phyloP scores from a whole-genome alignment of 352 stramenopile species.

The Phytophthora citricola region DNA sequence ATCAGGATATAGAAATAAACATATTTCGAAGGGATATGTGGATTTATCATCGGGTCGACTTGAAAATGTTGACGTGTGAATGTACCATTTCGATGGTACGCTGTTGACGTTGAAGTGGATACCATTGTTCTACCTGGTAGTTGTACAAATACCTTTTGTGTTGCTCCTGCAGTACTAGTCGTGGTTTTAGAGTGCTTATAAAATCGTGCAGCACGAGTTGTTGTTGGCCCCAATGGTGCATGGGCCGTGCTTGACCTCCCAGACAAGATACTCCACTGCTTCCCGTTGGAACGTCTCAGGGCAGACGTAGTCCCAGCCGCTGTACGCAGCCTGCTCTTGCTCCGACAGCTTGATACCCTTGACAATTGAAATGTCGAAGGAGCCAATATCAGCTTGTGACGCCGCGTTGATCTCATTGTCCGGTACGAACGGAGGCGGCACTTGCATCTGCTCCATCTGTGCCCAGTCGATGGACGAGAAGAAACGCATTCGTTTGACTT shows the following conservation, averaged over 20 bases:
- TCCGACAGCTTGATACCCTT: conserved; percentile 80
- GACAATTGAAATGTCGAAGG: conserved; percentile 74
- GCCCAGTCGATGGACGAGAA: conserved; percentile 82
- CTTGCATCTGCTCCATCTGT: conserved; percentile 70
- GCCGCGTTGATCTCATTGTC: conserved; percentile 89
- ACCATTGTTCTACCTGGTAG: conserved; percentile 22
- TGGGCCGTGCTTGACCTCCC: conserved; percentile 81
- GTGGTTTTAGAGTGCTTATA: conserved; percentile 21
- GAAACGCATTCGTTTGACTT: conserved; percentile 84
- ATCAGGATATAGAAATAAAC: conserved; percentile 1
- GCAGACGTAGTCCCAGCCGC: conserved; percentile 78
- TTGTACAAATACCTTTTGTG: conserved; percentile 26
- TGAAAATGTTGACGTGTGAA: conserved; percentile 25
- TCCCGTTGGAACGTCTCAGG: conserved; percentile 81
- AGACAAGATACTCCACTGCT: conserved; percentile 84
- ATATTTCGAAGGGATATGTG: background rate
- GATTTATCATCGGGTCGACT: conserved; percentile 4
- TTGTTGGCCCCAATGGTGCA: conserved; percentile 65
- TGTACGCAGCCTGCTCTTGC: conserved; percentile 75
- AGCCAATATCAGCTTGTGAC: conserved; percentile 82
- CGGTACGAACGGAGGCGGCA: conserved; percentile 77
- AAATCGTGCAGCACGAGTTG: conserved; percentile 75
- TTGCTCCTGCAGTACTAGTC: conserved; percentile 4
- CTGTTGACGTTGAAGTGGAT: conserved; percentile 13
- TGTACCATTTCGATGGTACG: conserved; percentile 12